Evolutionary conservation across 2,329 filamentous ascomycete species (phyloP).

Genomic region (Colletotrichum musae): DNA sequence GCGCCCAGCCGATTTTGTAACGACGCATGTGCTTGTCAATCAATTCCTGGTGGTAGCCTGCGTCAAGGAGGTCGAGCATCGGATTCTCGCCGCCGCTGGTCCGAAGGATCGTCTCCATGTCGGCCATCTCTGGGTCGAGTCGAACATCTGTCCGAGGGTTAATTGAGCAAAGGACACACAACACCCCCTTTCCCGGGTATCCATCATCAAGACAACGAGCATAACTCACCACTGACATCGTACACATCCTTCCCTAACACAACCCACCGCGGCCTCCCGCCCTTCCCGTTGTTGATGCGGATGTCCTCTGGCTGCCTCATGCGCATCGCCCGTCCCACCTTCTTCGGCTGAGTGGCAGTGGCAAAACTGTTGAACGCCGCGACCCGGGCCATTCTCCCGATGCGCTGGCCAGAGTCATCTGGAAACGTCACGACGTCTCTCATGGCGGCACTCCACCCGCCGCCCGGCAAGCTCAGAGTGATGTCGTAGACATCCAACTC

Average conservation of each 20-base stretch:
- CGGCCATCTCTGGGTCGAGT: background rate
- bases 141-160: background rate
- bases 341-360: background rate
- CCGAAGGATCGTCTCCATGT: background rate
- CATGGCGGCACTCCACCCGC: background rate
- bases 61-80: background rate
- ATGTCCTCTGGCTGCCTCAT: background rate
- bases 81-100: background rate
- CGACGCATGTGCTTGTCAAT: background rate
- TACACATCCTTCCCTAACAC: background rate
- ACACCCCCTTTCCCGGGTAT: too few species aligned
- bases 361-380: background rate
- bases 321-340: slow-evolving; percentile 3
- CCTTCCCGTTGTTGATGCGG: slow-evolving; percentile 1
- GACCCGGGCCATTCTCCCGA: background rate
- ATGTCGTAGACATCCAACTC: slow-evolving; percentile 11
- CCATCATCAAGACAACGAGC: background rate
- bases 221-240: background rate
- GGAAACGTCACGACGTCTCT: background rate
- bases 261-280: background rate
- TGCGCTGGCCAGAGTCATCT: too few species aligned
- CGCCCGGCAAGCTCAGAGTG: background rate
- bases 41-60: background rate
- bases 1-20: slow-evolving; percentile 1
- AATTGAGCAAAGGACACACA: too few species aligned